Evolutionary conservation across 2,329 filamentous ascomycete genomes (phyloP).

Genomic region (Beauveria sp.): DNA sequence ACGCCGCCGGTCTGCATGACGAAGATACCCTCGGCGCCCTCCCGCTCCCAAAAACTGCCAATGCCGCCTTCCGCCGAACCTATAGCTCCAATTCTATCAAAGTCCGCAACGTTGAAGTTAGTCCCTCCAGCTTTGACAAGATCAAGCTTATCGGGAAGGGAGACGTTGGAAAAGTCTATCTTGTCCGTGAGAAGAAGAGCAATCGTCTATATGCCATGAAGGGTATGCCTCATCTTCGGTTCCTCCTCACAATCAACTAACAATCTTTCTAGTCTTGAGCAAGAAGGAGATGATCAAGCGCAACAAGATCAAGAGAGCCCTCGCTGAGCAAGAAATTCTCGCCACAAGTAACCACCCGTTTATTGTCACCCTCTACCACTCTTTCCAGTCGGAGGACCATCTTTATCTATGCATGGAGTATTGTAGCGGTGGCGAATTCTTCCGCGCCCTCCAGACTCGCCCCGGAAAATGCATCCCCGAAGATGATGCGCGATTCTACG

Average conservation of each 20-base stretch:
- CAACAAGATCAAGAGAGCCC: conserved; percentile 98
- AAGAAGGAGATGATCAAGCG: conserved; percentile 99
- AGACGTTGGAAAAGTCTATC: conserved; percentile 95
- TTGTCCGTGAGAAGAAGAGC: conserved; percentile 97
- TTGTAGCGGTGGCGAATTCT: conserved; percentile 97
- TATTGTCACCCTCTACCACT: conserved; percentile 97
- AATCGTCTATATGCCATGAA: conserved; percentile 96
- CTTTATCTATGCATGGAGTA: conserved; percentile 99
- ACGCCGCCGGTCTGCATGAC: conserved; percentile 33
- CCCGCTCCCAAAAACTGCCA: conserved; percentile 53
- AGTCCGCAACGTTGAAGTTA: conserved; percentile 92
- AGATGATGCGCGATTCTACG: conserved; percentile 94
- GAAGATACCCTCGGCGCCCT: conserved; percentile 52
- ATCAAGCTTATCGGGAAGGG: conserved; percentile 99
- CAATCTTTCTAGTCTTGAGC: conserved; percentile 63
- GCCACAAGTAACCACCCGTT: conserved; percentile 98
- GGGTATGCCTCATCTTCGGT: conserved; percentile 46
- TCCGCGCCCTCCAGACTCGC: conserved; percentile 88
- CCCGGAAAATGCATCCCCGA: conserved; percentile 97
- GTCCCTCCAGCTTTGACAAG: conserved; percentile 95
- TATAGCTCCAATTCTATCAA: conserved; percentile 99
- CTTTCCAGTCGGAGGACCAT: conserved; percentile 97
- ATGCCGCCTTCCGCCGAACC: conserved; percentile 78
- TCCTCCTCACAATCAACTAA: neutral
- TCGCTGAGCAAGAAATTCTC: conserved; percentile 95